Evolutionary conservation across 2,329 filamentous ascomycete genomes (phyloP).

Genomic region (Sclerotinia trifoliorum): DNA sequence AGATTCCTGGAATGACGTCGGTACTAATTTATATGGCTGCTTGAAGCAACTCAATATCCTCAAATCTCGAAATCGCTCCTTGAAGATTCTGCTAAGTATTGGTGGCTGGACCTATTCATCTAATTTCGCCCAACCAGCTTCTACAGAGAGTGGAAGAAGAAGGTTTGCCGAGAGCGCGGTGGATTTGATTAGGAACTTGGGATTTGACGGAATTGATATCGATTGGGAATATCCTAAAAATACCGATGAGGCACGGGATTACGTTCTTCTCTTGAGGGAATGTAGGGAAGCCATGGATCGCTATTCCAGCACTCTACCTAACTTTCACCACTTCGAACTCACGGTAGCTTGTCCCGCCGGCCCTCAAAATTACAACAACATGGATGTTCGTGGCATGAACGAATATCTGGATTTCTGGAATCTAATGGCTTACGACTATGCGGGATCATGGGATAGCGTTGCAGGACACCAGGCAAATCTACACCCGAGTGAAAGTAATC

Average conservation of each 20-base stretch:
- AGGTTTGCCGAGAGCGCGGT: slow-evolving; percentile 74
- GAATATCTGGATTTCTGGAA: slow-evolving; percentile 71
- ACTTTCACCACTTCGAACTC: slow-evolving; percentile 56
- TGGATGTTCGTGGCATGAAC: slow-evolving; percentile 65
- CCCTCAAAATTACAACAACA: slow-evolving; percentile 58
- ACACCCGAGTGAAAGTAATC: slow-evolving; percentile 56
- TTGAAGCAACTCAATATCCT: slow-evolving; percentile 84
- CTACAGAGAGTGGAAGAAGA: slow-evolving; percentile 65
- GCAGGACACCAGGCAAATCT: slow-evolving; percentile 83
- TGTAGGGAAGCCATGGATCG: slow-evolving; percentile 58
- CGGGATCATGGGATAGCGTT: slow-evolving; percentile 73
- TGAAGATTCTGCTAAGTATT: slow-evolving; percentile 83
- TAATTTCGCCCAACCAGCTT: slow-evolving; percentile 76
- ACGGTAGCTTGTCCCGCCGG: slow-evolving; percentile 65
- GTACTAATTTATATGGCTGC: slow-evolving; percentile 83
- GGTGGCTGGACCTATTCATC: slow-evolving; percentile 90
- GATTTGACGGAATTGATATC: slow-evolving; percentile 71
- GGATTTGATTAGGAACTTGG: slow-evolving; percentile 72
- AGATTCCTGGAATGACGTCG: slow-evolving; percentile 68
- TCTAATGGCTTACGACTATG: slow-evolving; percentile 86
- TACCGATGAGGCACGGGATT: slow-evolving; percentile 54
- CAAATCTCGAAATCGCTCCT: slow-evolving; percentile 75
- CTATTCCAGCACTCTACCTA: slow-evolving; percentile 49
- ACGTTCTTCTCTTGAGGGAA: slow-evolving; percentile 57
- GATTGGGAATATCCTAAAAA: slow-evolving; percentile 68